Percentiles rank a stretch among this genome's conserved stretches.
Conservation (phyloP, 1,139 yeast species). For the Debaryomyces coudertii region DNA sequence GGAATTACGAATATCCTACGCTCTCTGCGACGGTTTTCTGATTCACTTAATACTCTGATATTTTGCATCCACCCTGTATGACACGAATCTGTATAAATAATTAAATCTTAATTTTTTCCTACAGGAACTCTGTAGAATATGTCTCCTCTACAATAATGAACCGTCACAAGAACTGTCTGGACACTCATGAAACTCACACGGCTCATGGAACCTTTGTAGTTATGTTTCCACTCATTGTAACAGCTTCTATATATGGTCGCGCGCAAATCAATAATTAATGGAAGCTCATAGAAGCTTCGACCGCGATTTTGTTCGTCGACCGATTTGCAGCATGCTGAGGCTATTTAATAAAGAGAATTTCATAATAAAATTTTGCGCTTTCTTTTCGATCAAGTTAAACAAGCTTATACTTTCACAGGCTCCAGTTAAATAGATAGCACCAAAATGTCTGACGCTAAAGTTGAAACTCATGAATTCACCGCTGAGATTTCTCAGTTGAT, state of each 20-base stretch:
- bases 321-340: slow-evolving; percentile 15
- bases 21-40: too few relatives aligned
- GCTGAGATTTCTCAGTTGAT: slow-evolving; percentile 99
- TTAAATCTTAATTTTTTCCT: background rate
- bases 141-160: background rate
- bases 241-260: slow-evolving; percentile 2
- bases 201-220: background rate
- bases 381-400: slow-evolving; percentile 6
- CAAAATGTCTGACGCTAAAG: slow-evolving; percentile 59
- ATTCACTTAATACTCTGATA: background rate
- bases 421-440: slow-evolving; percentile 9
- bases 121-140: background rate
- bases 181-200: background rate
- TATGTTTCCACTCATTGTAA: background rate
- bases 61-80: background rate
- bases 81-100: background rate
- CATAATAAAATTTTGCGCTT: background rate
- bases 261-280: slow-evolving; percentile 19
- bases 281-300: slow-evolving; percentile 42
- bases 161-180: background rate
- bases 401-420: slow-evolving; percentile 9
- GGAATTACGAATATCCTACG: too few relatives aligned
- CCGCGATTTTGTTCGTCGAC: slow-evolving; percentile 17
- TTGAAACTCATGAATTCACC: slow-evolving; percentile 94
- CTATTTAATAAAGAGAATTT: slow-evolving; percentile 7